These are phyloP conservation scores for Cordia subcordata DNA, from an alignment of 257 asterid species.

Conservation along the genomic window DNA sequence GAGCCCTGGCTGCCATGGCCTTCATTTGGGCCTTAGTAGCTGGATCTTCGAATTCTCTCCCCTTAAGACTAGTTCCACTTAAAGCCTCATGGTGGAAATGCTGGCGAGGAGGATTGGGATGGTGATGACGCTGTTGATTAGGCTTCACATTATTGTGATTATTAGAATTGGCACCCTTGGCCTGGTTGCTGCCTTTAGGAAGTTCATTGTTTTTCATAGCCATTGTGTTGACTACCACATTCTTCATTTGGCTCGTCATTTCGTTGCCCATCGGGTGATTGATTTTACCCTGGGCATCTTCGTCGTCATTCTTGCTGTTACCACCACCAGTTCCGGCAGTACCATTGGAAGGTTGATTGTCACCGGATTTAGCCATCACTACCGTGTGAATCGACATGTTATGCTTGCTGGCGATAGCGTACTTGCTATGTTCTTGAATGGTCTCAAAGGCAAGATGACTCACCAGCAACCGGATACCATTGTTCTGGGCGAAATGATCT, in stretches of 20 bases:
- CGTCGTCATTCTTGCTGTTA: background rate
- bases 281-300: background rate
- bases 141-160: slow-evolving; percentile 10
- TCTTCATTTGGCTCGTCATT: background rate
- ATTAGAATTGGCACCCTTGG: slow-evolving; percentile 4
- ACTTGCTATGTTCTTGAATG: slow-evolving; percentile 11
- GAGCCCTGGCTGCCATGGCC: slow-evolving; percentile 58
- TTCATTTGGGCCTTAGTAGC: slow-evolving; percentile 50
- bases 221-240: slow-evolving; percentile 2
- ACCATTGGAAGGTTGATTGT: no score
- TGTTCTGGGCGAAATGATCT: slow-evolving; percentile 8
- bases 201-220: background rate
- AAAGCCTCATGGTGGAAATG: slow-evolving; percentile 27
- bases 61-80: slow-evolving; percentile 43
- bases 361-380: background rate
- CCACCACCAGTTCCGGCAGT: background rate
- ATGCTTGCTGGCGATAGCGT: slow-evolving; percentile 4
- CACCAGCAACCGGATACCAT: slow-evolving; percentile 1
- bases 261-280: background rate
- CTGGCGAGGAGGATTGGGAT: slow-evolving; percentile 17
- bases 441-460: slow-evolving; percentile 12
- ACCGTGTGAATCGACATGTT: slow-evolving; percentile 1
- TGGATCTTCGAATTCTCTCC: slow-evolving; percentile 47
- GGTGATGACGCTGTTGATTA: slow-evolving; percentile 1
- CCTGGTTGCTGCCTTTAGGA: no score